Base-by-base conservation (phyloP, 805 yeast genomes). In the Saturnispora quitensis region DNA sequence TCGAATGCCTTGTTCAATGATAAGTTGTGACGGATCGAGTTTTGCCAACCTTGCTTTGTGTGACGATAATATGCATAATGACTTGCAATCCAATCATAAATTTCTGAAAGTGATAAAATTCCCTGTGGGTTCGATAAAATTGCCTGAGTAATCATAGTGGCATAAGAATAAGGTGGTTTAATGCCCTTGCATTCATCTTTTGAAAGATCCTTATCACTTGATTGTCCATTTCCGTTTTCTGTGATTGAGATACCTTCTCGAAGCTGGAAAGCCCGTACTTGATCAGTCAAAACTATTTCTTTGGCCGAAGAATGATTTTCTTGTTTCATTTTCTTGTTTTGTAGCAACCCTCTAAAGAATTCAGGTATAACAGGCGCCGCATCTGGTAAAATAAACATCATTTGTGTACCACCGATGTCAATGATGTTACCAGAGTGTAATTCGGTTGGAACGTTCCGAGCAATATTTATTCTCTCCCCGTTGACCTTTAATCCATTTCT, bases 131-230 rank as follows among this genome's bases (percentile, higher is more conserved):
- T 86, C 7, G 96, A 87, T 58, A 93, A 70, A 25, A 93, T 93
- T 0, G 98, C 97, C 66, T 93, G 97, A 3, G 99, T 89, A 58
- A 93, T 93, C 97, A 93, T 90, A 1, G 97, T 91, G 0, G 99
- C 98, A 65, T 93, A 93, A 17, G 95, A 85, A 65, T 85, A 93
- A 2, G 98, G 98, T 3, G 99, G 99, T 68, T 93, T 93, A 58
- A 90, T 82, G 64, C 91, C 95, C 62, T 84, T 87, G 48, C 95
- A 82, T 56, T 89, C 97, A 65, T 91, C 98, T 55, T 77, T 76
- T n/a, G 95, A 83, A 57, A 90, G 74, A 66, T 86, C 93, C 60
- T 78, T 67, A 44, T 68, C 70, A 24, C 57, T 42, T 12, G 56
- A 55, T 18, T 38, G 42, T 34, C 47, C 50, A 43, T 40, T 28